Evolutionary conservation across 129 eudicot genomes (phyloP), one percentile per base, ranked within the genome.

Genomic region (Cynara cardunculus): DNA sequence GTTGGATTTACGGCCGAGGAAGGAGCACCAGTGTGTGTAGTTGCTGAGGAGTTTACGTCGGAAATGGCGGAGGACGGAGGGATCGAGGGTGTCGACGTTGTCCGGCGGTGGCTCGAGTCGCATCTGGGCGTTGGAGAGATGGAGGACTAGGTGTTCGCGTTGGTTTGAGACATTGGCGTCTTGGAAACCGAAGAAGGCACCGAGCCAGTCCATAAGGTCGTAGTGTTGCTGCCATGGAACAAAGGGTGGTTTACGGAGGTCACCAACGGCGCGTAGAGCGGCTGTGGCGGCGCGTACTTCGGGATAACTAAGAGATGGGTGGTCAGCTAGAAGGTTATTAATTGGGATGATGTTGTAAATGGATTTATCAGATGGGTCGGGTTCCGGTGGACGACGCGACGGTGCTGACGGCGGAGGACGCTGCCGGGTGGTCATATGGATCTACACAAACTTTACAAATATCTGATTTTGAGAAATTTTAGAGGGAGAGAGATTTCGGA

Each of bases 131-230:
- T 94, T 94, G 61, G 97, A 82, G 21, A 94, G 86, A 69, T 91
- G 98, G 31, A 94, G 90, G 16, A 94, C 91, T 0, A 94, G 74
- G 83, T 94, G 98, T 46, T 94, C 98, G 34, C 98, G 80, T 71
- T 94, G 98, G 79, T 94, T 93, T 2, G 71, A 28, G 21, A 93
- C 91, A 53, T 88, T 93, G 32, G 86, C 87, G 69, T 44, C 32
- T 59, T 93, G 98, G 79, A 93, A 93, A 9, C 98, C 96, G 82
- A 93, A 93, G 88, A 93, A 93, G 19, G 82, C 32, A 25, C 91
- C 94, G 7, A 93, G 94, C 98, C 98, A 93, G 84, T 93, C 97
- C 31, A 93, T 78, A 56, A 93, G 90, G 92, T 93, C 98, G 89
- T 78, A 86, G 81, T 88, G 88, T 27, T 85, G 78, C 2, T 16